Evolutionary conservation across 352 stramenopile species (phyloP).

Genomic region (Pythium graminicola): DNA sequence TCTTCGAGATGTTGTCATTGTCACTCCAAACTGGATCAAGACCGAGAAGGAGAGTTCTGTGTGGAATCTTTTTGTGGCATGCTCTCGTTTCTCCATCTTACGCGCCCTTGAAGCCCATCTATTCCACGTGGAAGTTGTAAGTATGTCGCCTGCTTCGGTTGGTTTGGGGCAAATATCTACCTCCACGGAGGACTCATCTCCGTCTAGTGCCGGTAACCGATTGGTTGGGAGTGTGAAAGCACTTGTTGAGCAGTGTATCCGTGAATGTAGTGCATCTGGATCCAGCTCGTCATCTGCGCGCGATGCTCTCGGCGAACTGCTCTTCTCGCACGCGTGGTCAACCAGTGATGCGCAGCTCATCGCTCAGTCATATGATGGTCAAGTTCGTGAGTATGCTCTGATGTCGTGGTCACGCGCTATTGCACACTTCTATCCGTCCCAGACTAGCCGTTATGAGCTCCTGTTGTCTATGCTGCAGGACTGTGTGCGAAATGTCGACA

Average conservation of each 20-base stretch:
- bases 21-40: constrained; percentile 23
- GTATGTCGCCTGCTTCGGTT: constrained; percentile 71
- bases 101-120: constrained; percentile 74
- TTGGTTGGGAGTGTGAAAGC: constrained; percentile 67
- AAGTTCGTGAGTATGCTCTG: constrained; percentile 64
- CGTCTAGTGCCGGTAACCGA: constrained; percentile 35
- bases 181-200: constrained; percentile 19
- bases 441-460: constrained; percentile 53
- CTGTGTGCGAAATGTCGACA: constrained; percentile 36
- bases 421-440: constrained; percentile 65
- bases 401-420: constrained; percentile 65
- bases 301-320: constrained; percentile 38
- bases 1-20: constrained; percentile 39
- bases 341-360: constrained; percentile 34
- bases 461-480: constrained; percentile 46
- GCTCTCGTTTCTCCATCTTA: constrained; percentile 55
- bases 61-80: constrained; percentile 57
- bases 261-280: constrained; percentile 19
- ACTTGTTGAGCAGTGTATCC: constrained; percentile 49
- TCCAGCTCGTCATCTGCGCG: constrained; percentile 4
- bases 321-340: constrained; percentile 37
- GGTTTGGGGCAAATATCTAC: constrained; percentile 71
- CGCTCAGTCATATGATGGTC: constrained; percentile 39
- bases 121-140: constrained; percentile 79
- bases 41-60: constrained; percentile 7